These are phyloP conservation scores for Globisporangium megalacanthum DNA, from an alignment of 352 stramenopile genomes.

Conservation along the genomic window DNA sequence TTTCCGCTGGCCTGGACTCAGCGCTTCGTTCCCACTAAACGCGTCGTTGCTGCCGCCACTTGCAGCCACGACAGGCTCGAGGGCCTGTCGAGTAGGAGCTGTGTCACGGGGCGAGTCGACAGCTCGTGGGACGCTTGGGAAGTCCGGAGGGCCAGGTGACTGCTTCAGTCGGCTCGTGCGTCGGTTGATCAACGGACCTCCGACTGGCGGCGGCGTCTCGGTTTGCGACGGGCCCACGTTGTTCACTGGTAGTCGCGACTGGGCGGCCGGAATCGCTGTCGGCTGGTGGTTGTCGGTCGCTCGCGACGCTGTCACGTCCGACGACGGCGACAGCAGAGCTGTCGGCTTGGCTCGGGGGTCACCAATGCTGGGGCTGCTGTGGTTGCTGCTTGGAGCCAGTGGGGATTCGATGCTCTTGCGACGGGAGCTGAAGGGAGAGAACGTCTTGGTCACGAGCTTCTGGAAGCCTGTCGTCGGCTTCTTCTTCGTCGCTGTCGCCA, in stretches of 20 bases:
- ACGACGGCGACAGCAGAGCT: constrained; percentile 3
- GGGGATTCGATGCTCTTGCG: constrained; percentile 20
- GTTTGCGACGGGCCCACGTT: background rate
- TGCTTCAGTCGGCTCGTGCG: constrained; percentile 48
- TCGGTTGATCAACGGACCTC: constrained; percentile 30
- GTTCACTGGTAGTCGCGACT: background rate
- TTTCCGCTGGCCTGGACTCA: constrained; percentile 54
- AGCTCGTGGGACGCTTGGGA: constrained; percentile 11
- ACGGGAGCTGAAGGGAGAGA: constrained; percentile 53
- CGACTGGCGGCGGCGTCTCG: background rate
- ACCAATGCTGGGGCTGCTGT: too few species aligned
- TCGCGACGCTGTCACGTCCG: constrained; percentile 1
- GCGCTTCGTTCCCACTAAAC: constrained; percentile 4
- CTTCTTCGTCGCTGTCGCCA: constrained; percentile 11
- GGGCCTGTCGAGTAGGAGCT: constrained; percentile 15
- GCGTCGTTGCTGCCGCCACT: constrained; percentile 2
- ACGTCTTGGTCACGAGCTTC: constrained; percentile 52
- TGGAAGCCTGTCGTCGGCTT: constrained; percentile 48
- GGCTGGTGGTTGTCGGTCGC: background rate
- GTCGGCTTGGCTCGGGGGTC: too few species aligned
- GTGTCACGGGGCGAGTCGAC: constrained; percentile 15
- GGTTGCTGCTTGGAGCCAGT: background rate
- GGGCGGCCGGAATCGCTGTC: too few species aligned
- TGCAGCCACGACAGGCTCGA: constrained; percentile 8
- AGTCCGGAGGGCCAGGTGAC: constrained; percentile 33